A percentile compares a stretch with the other conserved stretches of the same genome.
phyloP scores from a whole-genome alignment of 1,284 basidiomycete species.

The Sparassis latifolia region DNA sequence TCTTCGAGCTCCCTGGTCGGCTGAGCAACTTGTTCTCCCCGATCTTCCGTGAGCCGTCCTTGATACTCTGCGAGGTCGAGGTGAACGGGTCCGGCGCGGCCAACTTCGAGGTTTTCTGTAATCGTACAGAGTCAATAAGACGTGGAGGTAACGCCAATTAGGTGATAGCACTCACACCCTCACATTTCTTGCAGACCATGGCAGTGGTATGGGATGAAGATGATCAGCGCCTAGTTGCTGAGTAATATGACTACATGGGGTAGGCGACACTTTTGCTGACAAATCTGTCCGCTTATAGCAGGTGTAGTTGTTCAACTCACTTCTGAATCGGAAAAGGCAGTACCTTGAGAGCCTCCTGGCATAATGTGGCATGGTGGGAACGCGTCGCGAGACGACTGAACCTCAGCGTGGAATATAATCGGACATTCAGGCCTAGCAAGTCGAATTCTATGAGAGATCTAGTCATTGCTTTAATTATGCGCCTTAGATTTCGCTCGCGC shows the following conservation, averaged over 20 bases:
- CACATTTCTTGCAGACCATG: conserved; percentile 78
- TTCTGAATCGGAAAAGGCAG: not conserved
- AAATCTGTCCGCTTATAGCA: not conserved
- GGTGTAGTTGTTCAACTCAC: not conserved
- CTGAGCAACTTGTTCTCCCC: conserved; percentile 73
- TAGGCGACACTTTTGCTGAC: not conserved
- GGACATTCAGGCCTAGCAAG: too few species aligned
- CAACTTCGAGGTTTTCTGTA: conserved; percentile 73
- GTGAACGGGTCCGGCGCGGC: conserved; percentile 79
- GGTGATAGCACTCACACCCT: conserved; percentile 40
- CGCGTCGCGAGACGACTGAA: too few species aligned
- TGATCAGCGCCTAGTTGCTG: not conserved
- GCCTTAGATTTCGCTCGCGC: too few species aligned
- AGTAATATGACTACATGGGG: not conserved
- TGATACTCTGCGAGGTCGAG: conserved; percentile 64
- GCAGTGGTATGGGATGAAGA: conserved; percentile 13
- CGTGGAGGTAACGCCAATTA: too few species aligned
- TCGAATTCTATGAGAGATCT: too few species aligned
- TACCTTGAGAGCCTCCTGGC: too few species aligned
- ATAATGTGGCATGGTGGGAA: too few species aligned
- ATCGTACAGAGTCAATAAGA: too few species aligned
- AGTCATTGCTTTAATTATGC: too few species aligned
- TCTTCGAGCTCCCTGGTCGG: conserved; percentile 55
- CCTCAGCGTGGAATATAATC: too few species aligned
- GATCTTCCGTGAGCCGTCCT: conserved; percentile 71